Base-by-base conservation (phyloP, 176 grass and related monocot species). In the Tillandsia fasciculata region DNA sequence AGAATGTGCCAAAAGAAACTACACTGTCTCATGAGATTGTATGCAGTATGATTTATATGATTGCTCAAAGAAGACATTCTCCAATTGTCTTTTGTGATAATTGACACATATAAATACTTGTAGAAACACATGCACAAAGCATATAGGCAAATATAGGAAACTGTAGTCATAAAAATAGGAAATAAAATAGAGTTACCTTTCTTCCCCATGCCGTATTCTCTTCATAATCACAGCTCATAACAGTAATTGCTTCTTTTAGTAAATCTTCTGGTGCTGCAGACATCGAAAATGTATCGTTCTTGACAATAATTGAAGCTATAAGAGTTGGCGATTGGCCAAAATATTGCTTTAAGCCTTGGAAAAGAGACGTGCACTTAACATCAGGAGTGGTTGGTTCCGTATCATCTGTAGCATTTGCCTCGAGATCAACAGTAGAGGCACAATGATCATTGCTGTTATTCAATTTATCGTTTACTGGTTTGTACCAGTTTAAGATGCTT, bases 131-230 rank as follows among this genome's bases (percentile, higher is more conserved):
- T 59, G 20, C 54, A 59, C 20, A 56, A 56, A 13, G 11, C 52
- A 56, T 56, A 56, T 11, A 42, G 33, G 33, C 0, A 56, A 53
- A 56, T 59, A 59, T 59, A 17, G 11, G 18, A 42, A 42, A 42
- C 33, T 59, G 54, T n/a, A 59, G 14, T 59, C 9, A 7, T 8
- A 18, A 59, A n/a, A 7, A 59, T 18, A 20, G 13, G 9, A 59
- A 22, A 8, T 17, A 4, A 22, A 59, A n/a, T 59, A 18, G 8
- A n/a, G 13, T 59, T 59, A 96, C 91, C 91, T 96, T 85, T 88
- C 89, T 91, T 2, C 91, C 87, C 87, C 91, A 96, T 73, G 85
- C 85, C n/a, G 91, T 91, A 69, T 91, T 96, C 76, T 96, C 91
- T 80, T 96, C 91, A 18, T 88, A 96, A 12, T 83, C 91, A 81